Base-by-base conservation (phyloP, 2,329 filamentous ascomycete genomes). In the Mycocentrospora acerina region DNA sequence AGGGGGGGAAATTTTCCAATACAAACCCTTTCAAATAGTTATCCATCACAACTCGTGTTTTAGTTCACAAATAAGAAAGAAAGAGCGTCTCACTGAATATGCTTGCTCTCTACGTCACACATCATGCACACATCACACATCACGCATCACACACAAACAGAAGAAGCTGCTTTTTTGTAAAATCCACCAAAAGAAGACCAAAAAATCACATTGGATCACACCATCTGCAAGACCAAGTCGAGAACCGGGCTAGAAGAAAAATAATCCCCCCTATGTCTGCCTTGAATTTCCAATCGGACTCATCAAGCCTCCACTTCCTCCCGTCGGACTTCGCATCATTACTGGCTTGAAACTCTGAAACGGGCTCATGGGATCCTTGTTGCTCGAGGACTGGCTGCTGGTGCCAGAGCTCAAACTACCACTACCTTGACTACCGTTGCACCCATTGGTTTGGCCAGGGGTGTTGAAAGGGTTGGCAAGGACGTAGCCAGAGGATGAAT, bases 361-460 rank as follows among this genome's bases (percentile, higher is more conserved):
- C 14, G 66, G 66, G 40, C 62, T 66, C 56, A 67, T 53, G n/a
- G 66, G 66, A 44, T 69, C 66, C 28, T 60, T 47, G 38, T 67
- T 64, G 36, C 64, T 67, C 10, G 62, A 62, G 46, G 59, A 63
- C 46, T 67, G 59, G 44, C 64, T 68, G 6, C 57, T 63, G 57
- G 55, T 71, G 59, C 57, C 73, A 44, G 59, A 71, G 69, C 46
- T 72, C 64, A 60, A 60, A 60, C 66, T 67, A 31, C 73, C 74
- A 47, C 75, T 77, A 33, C 70, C 72, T 44, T 73, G 71, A 56
- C 74, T 77, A 33, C 68, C 72, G 34, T 67, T 66, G 34, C 53
- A 46, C 4, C 61, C 62, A 35, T 63, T 64, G 34, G 59, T 45
- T 29, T 69, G 64, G 27, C 66, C 71, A 34, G 66, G 59, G 13